phyloP scores from a whole-genome alignment of 2,329 filamentous ascomycete species.

The Fusarium sp. region DNA sequence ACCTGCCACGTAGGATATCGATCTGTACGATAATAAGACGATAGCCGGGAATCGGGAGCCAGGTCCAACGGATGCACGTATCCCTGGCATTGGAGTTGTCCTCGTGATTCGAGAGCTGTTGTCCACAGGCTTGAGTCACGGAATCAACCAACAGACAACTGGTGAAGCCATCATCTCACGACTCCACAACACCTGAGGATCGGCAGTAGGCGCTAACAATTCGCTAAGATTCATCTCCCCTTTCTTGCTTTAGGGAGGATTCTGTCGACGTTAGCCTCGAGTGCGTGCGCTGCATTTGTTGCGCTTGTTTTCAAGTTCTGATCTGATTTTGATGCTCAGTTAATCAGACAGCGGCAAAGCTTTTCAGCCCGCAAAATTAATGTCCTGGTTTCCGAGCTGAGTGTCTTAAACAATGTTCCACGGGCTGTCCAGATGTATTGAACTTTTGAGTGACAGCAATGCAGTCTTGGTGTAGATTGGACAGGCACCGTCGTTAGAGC shows the following conservation, averaged over 20 bases:
- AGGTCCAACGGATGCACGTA: neutral
- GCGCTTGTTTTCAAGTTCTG: conserved; percentile 1
- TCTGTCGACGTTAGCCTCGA: neutral
- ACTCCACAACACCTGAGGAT: neutral
- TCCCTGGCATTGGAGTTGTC: neutral
- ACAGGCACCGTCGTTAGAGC: neutral
- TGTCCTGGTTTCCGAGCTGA: neutral
- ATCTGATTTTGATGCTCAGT: neutral
- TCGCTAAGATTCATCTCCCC: conserved; percentile 8
- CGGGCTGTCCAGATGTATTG: conserved; percentile 5
- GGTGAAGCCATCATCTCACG: neutral
- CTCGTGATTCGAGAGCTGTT: neutral
- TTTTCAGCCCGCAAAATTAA: conserved; percentile 1
- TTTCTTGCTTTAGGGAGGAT: neutral
- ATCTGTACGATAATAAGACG: neutral
- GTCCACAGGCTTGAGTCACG: neutral
- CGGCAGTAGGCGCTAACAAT: neutral
- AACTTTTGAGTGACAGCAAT: neutral
- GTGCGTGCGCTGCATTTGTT: neutral
- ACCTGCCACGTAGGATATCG: neutral
- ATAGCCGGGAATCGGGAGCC: neutral
- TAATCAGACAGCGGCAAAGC: neutral
- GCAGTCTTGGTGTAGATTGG: neutral
- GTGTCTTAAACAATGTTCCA: conserved; percentile 7
- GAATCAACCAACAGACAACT: neutral